Evolutionary conservation across 1,139 yeast species (phyloP).

Genomic region (Candida sanyaensis): DNA sequence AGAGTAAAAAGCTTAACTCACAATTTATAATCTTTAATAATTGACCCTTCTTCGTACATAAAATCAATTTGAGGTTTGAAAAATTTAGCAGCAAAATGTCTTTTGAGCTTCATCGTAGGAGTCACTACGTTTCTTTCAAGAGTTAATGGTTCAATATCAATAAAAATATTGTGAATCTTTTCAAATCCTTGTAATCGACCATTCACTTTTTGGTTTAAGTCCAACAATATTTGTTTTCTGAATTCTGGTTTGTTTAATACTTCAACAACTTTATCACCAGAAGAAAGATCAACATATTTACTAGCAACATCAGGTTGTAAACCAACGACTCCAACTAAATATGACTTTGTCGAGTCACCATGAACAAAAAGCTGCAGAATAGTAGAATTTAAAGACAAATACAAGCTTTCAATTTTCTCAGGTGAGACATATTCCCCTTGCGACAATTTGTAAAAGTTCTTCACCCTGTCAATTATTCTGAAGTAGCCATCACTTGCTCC

Average conservation of each 20-base stretch:
- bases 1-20: constrained; percentile 7
- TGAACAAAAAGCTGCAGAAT: constrained; percentile 58
- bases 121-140: constrained; percentile 41
- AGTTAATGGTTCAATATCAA: constrained; percentile 42
- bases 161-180: constrained; percentile 34
- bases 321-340: constrained; percentile 36
- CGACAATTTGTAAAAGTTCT: constrained; percentile 77
- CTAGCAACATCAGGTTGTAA: constrained; percentile 30
- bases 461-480: constrained; percentile 69
- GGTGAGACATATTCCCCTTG: constrained; percentile 86
- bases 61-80: constrained; percentile 23
- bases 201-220: constrained; percentile 29
- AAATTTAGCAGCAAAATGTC: constrained; percentile 38
- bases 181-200: constrained; percentile 35
- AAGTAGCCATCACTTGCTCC: constrained; percentile 50
- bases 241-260: not conserved
- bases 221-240: constrained; percentile 22
- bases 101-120: constrained; percentile 42
- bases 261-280: not conserved
- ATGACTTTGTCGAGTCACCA: constrained; percentile 35
- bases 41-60: constrained; percentile 49
- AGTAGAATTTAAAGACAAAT: constrained; percentile 54
- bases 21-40: constrained; percentile 21
- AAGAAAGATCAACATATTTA: constrained; percentile 9
- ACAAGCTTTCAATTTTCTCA: constrained; percentile 70